phyloP scores from a whole-genome alignment of 2,329 filamentous ascomycete genomes.

The Ophiocordyceps camponoti-saundersi region DNA sequence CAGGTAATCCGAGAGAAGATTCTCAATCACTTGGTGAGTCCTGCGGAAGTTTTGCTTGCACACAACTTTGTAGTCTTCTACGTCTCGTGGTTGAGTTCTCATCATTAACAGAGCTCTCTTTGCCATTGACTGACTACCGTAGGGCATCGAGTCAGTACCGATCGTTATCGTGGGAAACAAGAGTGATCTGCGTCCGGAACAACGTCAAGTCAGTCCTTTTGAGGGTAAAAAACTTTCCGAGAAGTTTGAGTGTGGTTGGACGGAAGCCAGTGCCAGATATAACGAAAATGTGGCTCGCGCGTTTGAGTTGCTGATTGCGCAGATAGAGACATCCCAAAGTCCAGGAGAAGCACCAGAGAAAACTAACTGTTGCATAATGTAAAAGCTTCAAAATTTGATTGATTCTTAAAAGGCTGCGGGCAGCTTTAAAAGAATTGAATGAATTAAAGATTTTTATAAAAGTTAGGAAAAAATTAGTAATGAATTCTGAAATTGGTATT shows the following conservation, averaged over 20 bases:
- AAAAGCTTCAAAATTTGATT: conserved; percentile 5
- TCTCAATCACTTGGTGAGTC: conserved; percentile 71
- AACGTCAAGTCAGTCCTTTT: conserved; percentile 75
- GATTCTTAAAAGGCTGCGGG: conserved; percentile 1
- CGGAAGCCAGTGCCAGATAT: conserved; percentile 84
- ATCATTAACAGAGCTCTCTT: too few species aligned
- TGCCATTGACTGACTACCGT: neutral
- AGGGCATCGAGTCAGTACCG: conserved; percentile 86
- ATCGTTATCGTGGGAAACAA: conserved; percentile 96
- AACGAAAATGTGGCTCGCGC: conserved; percentile 86
- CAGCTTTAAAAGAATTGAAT: too few species aligned
- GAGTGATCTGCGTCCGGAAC: conserved; percentile 79
- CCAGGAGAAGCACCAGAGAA: conserved; percentile 67
- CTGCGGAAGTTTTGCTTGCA: conserved; percentile 3
- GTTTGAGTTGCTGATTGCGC: conserved; percentile 84
- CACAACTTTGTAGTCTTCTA: too few species aligned
- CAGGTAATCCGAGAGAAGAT: conserved; percentile 95
- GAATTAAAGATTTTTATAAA: too few species aligned
- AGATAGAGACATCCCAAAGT: conserved; percentile 90
- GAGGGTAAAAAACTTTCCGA: conserved; percentile 73
- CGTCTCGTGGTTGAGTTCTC: too few species aligned
- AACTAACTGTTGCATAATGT: conserved; percentile 80
- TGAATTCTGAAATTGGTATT: too few species aligned
- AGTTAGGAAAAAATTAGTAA: too few species aligned
- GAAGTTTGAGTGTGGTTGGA: conserved; percentile 84